Evolutionary conservation across 2,329 filamentous ascomycete species (phyloP).

Genomic region (Diaporthe nobilis): DNA sequence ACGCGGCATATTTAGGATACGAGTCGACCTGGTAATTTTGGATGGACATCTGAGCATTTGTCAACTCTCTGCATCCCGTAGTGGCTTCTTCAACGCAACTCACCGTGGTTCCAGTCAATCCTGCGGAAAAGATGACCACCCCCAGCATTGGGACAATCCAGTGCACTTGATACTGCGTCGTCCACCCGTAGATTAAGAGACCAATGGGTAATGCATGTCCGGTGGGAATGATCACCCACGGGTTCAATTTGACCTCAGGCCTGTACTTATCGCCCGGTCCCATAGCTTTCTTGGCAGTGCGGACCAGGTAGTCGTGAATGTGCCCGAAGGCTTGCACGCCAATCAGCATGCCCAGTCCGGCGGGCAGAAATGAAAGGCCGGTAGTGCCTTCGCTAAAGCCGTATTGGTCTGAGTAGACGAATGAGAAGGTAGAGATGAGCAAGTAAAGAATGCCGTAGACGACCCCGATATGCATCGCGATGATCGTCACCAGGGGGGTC

Average conservation of each 20-base stretch:
- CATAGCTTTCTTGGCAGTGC: slow-evolving; percentile 46
- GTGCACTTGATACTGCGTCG: slow-evolving; percentile 59
- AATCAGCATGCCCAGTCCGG: slow-evolving; percentile 61
- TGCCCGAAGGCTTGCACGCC: slow-evolving; percentile 49
- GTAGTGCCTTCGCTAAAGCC: slow-evolving; percentile 60
- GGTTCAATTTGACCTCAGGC: slow-evolving; percentile 49
- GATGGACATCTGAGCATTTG: slow-evolving; percentile 33
- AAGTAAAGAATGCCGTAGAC: slow-evolving; percentile 70
- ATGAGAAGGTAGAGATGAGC: slow-evolving; percentile 67
- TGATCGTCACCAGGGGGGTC: slow-evolving; percentile 63
- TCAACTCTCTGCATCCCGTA: background rate
- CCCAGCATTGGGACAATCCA: slow-evolving; percentile 69
- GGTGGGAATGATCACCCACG: slow-evolving; percentile 49
- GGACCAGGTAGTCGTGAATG: slow-evolving; percentile 41
- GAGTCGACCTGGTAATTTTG: slow-evolving; percentile 43
- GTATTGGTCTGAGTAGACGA: slow-evolving; percentile 65
- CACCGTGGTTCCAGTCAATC: slow-evolving; percentile 46
- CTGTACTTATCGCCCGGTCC: slow-evolving; percentile 44
- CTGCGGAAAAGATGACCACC: slow-evolving; percentile 60
- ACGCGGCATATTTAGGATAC: slow-evolving; percentile 42
- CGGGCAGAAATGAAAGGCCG: slow-evolving; percentile 67
- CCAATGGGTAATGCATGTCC: slow-evolving; percentile 59
- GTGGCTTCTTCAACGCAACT: background rate
- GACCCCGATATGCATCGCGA: slow-evolving; percentile 67
- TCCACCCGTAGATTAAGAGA: slow-evolving; percentile 69